phyloP scores from a whole-genome alignment of 148 eudicot genomes.

The Persicaria tinctoria region DNA sequence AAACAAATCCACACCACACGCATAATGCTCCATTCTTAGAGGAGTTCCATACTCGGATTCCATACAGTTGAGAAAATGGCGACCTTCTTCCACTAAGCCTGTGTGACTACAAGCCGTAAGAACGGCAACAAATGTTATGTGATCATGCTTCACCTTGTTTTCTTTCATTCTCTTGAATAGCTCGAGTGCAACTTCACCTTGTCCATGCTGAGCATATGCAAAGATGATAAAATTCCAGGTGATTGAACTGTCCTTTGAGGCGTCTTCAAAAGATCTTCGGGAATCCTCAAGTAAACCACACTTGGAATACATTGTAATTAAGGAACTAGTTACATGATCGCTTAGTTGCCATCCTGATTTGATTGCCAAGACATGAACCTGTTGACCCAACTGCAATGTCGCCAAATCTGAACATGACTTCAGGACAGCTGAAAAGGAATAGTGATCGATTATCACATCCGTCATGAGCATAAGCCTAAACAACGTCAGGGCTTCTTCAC shows the following conservation, averaged over 20 bases:
- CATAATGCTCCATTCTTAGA: conserved; percentile 74
- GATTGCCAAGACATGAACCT: conserved; percentile 50
- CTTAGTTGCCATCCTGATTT: conserved; percentile 47
- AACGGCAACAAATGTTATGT: conserved; percentile 70
- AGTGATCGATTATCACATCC: conserved; percentile 45
- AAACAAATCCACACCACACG: conserved; percentile 61
- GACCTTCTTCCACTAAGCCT: conserved; percentile 72
- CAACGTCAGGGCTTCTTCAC: conserved; percentile 54
- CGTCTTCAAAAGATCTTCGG: conserved; percentile 48
- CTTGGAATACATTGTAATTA: conserved; percentile 65
- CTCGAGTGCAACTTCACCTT: conserved; percentile 48
- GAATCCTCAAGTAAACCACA: conserved; percentile 63
- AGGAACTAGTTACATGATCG: conserved; percentile 55
- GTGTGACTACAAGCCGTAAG: conserved; percentile 76
- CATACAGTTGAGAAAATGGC: conserved; percentile 37
- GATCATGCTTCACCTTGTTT: conserved; percentile 44
- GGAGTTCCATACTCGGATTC: conserved; percentile 42
- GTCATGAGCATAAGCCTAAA: conserved; percentile 40
- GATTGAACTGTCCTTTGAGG: conserved; percentile 39
- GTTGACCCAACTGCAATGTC: conserved; percentile 50
- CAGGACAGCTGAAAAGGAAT: conserved; percentile 59
- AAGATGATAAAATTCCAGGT: conserved; percentile 76
- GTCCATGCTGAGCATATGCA: conserved; percentile 75
- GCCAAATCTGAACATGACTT: conserved; percentile 78
- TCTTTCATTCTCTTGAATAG: conserved; percentile 44